phyloP scores from a whole-genome alignment of 1,284 basidiomycete species.

The Moniliophthora roreri region DNA sequence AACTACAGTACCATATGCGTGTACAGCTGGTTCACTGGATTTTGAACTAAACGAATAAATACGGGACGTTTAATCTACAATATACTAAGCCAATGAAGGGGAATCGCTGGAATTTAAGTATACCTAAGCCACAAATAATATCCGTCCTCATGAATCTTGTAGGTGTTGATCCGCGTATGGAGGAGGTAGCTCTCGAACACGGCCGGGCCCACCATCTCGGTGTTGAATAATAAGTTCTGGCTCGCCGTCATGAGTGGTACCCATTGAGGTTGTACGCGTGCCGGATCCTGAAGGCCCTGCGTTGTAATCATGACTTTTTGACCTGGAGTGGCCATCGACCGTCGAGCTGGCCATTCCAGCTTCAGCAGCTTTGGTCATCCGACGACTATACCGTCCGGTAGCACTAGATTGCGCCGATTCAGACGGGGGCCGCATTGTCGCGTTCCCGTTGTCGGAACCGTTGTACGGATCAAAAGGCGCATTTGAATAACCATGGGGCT shows the following conservation, averaged over 20 bases:
- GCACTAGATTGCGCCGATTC: neutral
- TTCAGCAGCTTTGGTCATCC: constrained; percentile 16
- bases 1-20: too few species aligned
- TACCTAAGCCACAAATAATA: too few species aligned
- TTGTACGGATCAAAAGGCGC: neutral
- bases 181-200: constrained; percentile 15
- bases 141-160: neutral
- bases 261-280: neutral
- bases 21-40: too few species aligned
- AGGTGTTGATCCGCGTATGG: constrained; percentile 13
- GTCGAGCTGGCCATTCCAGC: neutral
- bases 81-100: too few species aligned
- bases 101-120: too few species aligned
- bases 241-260: neutral
- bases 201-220: constrained; percentile 10
- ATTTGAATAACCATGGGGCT: neutral
- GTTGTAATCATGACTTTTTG: neutral
- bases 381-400: constrained; percentile 17
- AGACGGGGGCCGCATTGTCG: constrained; percentile 5
- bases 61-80: too few species aligned
- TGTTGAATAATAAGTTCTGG: constrained; percentile 14
- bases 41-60: too few species aligned
- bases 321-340: neutral
- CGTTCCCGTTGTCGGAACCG: neutral
- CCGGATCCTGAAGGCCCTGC: neutral